These are phyloP conservation scores for Entelexis paramagnoliae DNA, from an alignment of 1,139 yeast genomes.

Conservation along the genomic window DNA sequence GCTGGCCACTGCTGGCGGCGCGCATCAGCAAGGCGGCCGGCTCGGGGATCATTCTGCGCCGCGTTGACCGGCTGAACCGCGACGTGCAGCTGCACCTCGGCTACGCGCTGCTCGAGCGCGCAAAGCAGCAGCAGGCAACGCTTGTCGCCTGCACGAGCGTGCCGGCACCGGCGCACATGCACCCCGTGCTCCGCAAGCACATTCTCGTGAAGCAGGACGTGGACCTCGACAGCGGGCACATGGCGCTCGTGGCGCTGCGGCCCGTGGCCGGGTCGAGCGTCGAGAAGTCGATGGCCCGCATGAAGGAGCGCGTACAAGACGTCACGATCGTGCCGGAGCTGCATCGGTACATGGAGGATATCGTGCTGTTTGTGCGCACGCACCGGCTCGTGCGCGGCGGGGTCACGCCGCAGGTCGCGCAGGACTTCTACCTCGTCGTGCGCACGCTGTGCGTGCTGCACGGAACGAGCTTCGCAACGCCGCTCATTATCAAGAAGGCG, in stretches of 20 bases:
- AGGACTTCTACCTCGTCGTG: conserved; percentile 37
- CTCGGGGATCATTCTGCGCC: conserved; percentile 9
- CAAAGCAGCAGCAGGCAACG: not conserved
- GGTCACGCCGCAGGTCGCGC: conserved; percentile 38
- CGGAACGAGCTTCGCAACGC: conserved; percentile 39
- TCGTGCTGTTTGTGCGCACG: conserved; percentile 40
- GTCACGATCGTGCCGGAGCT: conserved; percentile 38
- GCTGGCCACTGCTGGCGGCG: conserved; percentile 13
- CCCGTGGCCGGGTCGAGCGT: not conserved
- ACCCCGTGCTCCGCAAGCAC: conserved; percentile 15
- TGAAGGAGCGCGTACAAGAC: not conserved
- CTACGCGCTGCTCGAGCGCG: conserved; percentile 12
- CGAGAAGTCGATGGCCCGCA: not conserved
- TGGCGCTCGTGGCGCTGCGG: conserved; percentile 14
- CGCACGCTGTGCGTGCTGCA: conserved; percentile 37
- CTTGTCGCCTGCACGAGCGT: conserved; percentile 15
- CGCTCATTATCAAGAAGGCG: conserved; percentile 41
- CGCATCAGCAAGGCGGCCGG: not conserved
- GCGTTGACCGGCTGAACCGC: conserved; percentile 13
- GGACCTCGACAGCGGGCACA: conserved; percentile 7
- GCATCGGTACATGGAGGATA: conserved; percentile 45
- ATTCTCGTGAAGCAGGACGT: conserved; percentile 13
- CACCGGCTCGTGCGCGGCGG: conserved; percentile 46
- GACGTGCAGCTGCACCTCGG: conserved; percentile 17
- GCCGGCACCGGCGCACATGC: conserved; percentile 7